Percentiles rank a stretch among this genome's conserved stretches.
phyloP scores from a whole-genome alignment of 768 basidiomycete genomes.

The Mycena chlorophos region DNA sequence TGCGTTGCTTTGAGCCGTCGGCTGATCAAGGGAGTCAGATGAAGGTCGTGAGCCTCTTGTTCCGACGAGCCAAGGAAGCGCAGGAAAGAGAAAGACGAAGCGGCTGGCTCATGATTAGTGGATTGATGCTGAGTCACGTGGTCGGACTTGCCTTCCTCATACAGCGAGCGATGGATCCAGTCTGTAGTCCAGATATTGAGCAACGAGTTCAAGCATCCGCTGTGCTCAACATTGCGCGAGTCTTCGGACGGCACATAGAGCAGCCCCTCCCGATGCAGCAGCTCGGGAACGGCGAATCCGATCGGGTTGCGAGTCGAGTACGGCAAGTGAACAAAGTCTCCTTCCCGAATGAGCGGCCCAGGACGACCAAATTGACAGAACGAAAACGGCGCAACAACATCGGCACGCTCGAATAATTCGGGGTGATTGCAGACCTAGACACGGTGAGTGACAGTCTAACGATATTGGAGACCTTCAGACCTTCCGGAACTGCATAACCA shows the following conservation, averaged over 20 bases:
- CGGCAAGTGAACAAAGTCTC: constrained; percentile 77
- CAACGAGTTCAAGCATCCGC: constrained; percentile 58
- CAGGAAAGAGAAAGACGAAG: constrained; percentile 78
- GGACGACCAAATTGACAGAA: constrained; percentile 82
- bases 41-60: constrained; percentile 62
- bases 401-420: constrained; percentile 95
- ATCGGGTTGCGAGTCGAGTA: constrained; percentile 91
- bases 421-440: constrained; percentile 94
- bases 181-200: constrained; percentile 92
- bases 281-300: constrained; percentile 68
- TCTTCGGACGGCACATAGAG: constrained; percentile 61
- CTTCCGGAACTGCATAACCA: constrained; percentile 99
- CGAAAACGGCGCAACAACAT: constrained; percentile 90
- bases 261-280: constrained; percentile 77
- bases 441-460: neutral
- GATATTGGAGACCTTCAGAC: constrained; percentile 37
- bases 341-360: constrained; percentile 81
- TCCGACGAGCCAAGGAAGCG: constrained; percentile 65
- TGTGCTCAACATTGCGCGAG: constrained; percentile 49
- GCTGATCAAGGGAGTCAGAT: constrained; percentile 59
- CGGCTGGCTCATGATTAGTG: constrained; percentile 23
- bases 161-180: constrained; percentile 71
- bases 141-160: constrained; percentile 57
- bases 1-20: constrained; percentile 51
- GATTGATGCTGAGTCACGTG: neutral